A percentile compares a stretch with the other conserved stretches of the same genome.
Evolutionary conservation across 108 stramenopile genomes (phyloP).

Genomic region (Fragilaria radians): DNA sequence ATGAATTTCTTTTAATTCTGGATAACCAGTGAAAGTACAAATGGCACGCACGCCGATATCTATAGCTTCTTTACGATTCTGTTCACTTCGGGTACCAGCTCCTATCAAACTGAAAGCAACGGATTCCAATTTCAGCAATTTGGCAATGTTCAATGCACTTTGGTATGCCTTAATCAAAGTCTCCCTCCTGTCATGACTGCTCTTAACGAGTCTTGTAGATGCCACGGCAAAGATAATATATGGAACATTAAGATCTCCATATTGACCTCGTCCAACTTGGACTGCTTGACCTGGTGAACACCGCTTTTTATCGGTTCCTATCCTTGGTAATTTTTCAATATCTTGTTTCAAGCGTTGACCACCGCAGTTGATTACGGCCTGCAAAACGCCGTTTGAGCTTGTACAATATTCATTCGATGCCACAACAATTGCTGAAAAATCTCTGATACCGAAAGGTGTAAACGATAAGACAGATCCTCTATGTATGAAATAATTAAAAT

Average conservation of each 20-base stretch:
- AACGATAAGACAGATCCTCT: no score
- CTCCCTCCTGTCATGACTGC: not conserved
- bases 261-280: not conserved
- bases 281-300: not conserved
- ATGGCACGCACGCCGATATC: not conserved
- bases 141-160: not conserved
- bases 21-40: not conserved
- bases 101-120: not conserved
- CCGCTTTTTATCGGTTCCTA: no score
- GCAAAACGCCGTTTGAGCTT: not conserved
- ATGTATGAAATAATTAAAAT: no score
- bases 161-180: not conserved
- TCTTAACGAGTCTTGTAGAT: not conserved
- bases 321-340: not conserved
- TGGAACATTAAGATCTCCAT: not conserved
- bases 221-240: not conserved
- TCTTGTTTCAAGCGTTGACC: not conserved
- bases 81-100: not conserved
- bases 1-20: not conserved
- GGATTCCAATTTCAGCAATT: not conserved
- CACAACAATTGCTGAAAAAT: not conserved
- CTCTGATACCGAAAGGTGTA: no score
- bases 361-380: not conserved
- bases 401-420: not conserved
- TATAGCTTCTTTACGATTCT: not conserved